These are phyloP conservation scores for Stramenopiles sp. DNA, from an alignment of 352 stramenopile species.

Conservation along the genomic window DNA sequence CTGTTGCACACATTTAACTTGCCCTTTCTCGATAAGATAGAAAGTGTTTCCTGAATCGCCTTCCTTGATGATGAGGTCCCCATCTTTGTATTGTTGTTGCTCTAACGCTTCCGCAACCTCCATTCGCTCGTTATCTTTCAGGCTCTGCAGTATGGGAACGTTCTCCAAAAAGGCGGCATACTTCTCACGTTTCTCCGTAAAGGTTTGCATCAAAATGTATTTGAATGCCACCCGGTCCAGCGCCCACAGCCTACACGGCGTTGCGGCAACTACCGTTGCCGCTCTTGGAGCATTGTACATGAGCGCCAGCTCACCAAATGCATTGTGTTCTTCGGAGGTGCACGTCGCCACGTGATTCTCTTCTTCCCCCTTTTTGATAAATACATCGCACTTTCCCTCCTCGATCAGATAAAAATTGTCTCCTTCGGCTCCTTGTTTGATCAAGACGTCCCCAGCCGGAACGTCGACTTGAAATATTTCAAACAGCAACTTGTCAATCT, in stretches of 20 bases:
- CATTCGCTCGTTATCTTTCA: constrained; percentile 15
- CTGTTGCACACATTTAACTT: constrained; percentile 24
- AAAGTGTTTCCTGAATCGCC: constrained; percentile 56
- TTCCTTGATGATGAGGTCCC: constrained; percentile 57
- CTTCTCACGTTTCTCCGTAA: constrained; percentile 56
- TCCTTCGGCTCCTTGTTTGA: constrained; percentile 50
- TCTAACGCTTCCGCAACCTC: constrained; percentile 58
- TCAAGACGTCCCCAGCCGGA: constrained; percentile 46
- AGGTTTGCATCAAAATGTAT: constrained; percentile 62
- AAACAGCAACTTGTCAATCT: constrained; percentile 56
- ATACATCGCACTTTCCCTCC: constrained; percentile 1
- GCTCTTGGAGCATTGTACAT: constrained; percentile 57
- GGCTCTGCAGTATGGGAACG: constrained; percentile 22
- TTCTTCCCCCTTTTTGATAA: not conserved
- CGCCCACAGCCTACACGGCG: constrained; percentile 50
- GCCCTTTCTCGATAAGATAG: constrained; percentile 55
- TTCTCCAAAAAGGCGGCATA: constrained; percentile 63
- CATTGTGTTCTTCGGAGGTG: not conserved
- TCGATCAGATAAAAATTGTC: constrained; percentile 14
- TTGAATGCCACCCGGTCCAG: constrained; percentile 76
- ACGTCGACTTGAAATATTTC: constrained; percentile 43
- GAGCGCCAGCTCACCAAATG: constrained; percentile 59
- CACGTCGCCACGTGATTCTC: not conserved
- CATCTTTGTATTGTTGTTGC: constrained; percentile 44
- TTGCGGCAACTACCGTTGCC: constrained; percentile 41